Conservation (phyloP, 352 stramenopile species). For the Phytophthora sp. region DNA sequence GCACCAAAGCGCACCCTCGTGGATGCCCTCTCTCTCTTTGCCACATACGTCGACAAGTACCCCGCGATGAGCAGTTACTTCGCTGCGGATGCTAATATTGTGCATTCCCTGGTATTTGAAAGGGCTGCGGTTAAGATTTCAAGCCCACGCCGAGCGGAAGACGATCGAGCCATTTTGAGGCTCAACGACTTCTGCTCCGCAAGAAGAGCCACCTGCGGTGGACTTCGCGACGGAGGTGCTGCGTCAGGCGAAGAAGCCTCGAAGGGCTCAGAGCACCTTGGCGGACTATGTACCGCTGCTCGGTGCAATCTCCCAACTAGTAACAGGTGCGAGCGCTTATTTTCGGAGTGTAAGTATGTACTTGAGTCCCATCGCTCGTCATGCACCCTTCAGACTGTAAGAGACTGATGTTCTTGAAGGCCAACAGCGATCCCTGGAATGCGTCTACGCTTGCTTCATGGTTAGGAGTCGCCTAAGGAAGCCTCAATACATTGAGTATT, state of each 20-base stretch:
- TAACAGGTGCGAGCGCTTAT: neutral
- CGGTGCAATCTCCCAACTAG: neutral
- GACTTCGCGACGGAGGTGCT: constrained; percentile 16
- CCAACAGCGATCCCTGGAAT: constrained; percentile 26
- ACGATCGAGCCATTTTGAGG: neutral
- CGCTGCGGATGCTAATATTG: constrained; percentile 1
- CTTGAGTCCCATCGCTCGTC: neutral
- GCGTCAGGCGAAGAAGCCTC: constrained; percentile 10
- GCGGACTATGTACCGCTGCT: neutral
- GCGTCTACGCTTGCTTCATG: constrained; percentile 12
- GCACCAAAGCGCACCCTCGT: constrained; percentile 8
- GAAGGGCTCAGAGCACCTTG: neutral
- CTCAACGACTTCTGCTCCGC: too few species aligned
- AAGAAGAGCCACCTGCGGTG: too few species aligned
- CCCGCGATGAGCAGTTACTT: too few species aligned
- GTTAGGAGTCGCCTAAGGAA: too few species aligned
- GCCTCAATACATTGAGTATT: neutral
- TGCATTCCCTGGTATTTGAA: constrained; percentile 22
- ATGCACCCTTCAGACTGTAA: constrained; percentile 30
- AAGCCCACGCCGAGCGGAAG: constrained; percentile 1
- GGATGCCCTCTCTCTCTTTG: constrained; percentile 4
- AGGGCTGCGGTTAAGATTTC: constrained; percentile 12
- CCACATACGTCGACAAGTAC: constrained; percentile 19
- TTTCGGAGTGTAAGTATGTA: too few species aligned
- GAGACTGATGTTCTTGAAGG: constrained; percentile 29